phyloP scores from a whole-genome alignment of 2,329 filamentous ascomycete species.

The Colletotrichum sp. region DNA sequence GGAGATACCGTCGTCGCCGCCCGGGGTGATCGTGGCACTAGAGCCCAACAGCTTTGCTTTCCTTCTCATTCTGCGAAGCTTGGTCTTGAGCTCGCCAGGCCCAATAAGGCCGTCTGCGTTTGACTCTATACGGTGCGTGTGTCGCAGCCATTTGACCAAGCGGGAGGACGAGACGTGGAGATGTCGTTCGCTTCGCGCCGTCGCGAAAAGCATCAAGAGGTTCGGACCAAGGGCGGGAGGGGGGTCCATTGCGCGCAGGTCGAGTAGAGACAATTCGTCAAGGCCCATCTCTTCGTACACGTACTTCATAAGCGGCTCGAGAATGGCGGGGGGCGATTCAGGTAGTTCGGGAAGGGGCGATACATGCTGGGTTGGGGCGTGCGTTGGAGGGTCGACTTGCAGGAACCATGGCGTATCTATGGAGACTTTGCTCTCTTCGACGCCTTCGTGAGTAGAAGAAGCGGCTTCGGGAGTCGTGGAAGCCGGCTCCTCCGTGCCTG shows the following conservation, averaged over 20 bases:
- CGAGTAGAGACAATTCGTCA: conserved; percentile 80
- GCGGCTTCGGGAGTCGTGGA: neutral
- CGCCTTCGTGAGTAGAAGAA: neutral
- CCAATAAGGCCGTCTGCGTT: conserved; percentile 88
- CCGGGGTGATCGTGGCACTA: conserved; percentile 66
- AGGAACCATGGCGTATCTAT: conserved; percentile 80
- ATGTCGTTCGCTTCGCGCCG: conserved; percentile 90
- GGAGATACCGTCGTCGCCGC: conserved; percentile 82
- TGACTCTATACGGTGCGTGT: conserved; percentile 73
- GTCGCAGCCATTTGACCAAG: conserved; percentile 85
- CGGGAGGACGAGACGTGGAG: conserved; percentile 89
- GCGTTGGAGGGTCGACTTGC: conserved; percentile 68
- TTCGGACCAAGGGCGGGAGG: conserved; percentile 87
- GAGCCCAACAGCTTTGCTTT: conserved; percentile 82
- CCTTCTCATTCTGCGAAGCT: conserved; percentile 79
- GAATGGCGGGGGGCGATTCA: conserved; percentile 70
- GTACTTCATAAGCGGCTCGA: conserved; percentile 77
- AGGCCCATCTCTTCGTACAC: conserved; percentile 85
- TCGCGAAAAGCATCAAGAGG: conserved; percentile 91
- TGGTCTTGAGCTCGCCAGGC: conserved; percentile 88
- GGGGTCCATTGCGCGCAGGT: conserved; percentile 84
- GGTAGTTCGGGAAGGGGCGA: conserved; percentile 63
- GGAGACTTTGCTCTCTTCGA: neutral
- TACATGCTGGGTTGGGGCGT: conserved; percentile 52
- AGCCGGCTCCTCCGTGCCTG: neutral